Conservation (phyloP, 192 early-diverging fungal genomes). For the Lunasporangiospora selenospora region DNA sequence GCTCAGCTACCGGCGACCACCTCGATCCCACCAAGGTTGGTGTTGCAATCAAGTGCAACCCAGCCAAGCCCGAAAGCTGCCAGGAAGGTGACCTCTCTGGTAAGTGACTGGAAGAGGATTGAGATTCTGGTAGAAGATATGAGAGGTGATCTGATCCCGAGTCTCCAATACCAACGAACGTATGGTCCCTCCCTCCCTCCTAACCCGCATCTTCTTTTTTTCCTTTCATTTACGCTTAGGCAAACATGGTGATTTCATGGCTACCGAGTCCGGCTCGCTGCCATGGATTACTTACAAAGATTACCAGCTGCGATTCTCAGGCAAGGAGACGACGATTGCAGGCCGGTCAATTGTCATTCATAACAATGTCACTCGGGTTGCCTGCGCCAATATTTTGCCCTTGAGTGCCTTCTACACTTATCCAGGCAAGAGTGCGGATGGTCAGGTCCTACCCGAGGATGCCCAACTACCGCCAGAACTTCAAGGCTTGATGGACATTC, state of each 20-base stretch:
- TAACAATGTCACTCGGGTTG: conserved; percentile 28
- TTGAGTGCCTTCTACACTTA: neutral
- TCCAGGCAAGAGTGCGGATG: neutral
- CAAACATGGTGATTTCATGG: conserved; percentile 23
- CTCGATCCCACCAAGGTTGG: conserved; percentile 23
- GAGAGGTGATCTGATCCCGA: too few relatives aligned
- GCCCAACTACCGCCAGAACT: too few relatives aligned
- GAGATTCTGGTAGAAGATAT: too few relatives aligned
- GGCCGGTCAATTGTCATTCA: conserved; percentile 29
- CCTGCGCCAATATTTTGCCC: conserved; percentile 12
- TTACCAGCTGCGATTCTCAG: conserved; percentile 3
- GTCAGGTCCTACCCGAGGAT: too few relatives aligned
- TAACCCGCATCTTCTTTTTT: too few relatives aligned
- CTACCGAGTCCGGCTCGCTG: neutral
- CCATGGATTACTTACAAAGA: neutral
- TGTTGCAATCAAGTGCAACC: conserved; percentile 3
- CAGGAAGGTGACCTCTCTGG: conserved; percentile 39
- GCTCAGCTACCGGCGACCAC: conserved; percentile 14
- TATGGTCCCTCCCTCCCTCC: too few relatives aligned
- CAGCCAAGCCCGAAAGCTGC: conserved; percentile 5
- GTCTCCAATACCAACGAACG: too few relatives aligned
- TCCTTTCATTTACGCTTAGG: neutral
- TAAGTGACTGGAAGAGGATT: too few relatives aligned
- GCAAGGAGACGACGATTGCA: conserved; percentile 8
- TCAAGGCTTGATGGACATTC: too few relatives aligned